phyloP scores from a whole-genome alignment of 2,329 filamentous ascomycete genomes.

The Harringtonia lauricola region DNA sequence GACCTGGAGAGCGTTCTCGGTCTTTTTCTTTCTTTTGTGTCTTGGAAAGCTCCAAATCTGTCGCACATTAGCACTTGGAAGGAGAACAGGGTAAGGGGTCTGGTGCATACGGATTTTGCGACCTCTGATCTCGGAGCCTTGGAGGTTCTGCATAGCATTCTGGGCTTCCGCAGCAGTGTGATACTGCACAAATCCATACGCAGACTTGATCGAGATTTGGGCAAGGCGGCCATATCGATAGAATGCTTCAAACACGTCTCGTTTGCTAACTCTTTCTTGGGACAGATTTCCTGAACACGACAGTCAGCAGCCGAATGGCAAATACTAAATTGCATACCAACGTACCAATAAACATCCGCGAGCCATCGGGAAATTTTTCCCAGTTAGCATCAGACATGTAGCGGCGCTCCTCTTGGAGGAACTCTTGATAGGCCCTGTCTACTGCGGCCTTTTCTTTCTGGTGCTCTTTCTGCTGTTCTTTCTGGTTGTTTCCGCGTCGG shows the following conservation, averaged over 20 bases:
- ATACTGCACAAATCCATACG: conserved; percentile 95
- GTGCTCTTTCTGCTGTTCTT: too few species aligned
- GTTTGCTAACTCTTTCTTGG: conserved; percentile 85
- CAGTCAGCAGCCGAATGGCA: conserved; percentile 14
- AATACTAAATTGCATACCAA: conserved; percentile 8
- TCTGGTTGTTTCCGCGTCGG: background rate
- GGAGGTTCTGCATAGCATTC: conserved; percentile 63
- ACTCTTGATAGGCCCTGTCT: conserved; percentile 58
- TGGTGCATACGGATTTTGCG: conserved; percentile 91
- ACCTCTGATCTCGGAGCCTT: conserved; percentile 74
- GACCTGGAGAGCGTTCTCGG: conserved; percentile 45
- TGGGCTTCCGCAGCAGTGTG: conserved; percentile 64
- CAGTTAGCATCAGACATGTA: conserved; percentile 71
- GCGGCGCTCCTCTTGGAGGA: conserved; percentile 59
- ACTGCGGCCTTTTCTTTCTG: conserved; percentile 8
- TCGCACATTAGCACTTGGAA: conserved; percentile 4
- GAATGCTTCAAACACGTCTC: conserved; percentile 87
- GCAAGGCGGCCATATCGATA: conserved; percentile 75
- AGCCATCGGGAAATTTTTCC: conserved; percentile 70
- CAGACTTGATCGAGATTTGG: conserved; percentile 92
- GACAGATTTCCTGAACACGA: conserved; percentile 66
- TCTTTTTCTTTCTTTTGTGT: conserved; percentile 63
- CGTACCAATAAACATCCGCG: conserved; percentile 71
- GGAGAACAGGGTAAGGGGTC: too few species aligned
- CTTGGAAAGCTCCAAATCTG: conserved; percentile 86